Evolutionary conservation across 805 yeast species (phyloP).

Genomic region (Saturnispora ahearnii): DNA sequence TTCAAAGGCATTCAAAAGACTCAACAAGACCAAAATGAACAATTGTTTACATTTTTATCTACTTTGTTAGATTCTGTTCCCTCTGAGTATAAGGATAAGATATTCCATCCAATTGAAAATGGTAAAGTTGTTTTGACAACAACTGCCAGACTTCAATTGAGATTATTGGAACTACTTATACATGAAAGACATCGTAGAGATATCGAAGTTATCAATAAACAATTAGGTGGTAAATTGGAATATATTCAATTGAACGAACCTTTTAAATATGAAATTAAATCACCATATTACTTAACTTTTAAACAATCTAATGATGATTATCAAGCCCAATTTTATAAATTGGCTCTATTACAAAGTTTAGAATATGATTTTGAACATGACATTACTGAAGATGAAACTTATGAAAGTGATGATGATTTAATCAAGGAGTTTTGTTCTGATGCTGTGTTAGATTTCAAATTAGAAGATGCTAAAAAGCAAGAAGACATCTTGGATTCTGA

Average conservation of each 20-base stretch:
- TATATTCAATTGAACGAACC: conserved; percentile 24
- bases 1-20: conserved; percentile 25
- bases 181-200: conserved; percentile 31
- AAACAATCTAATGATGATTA: conserved; percentile 15
- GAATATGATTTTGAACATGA: conserved; percentile 30
- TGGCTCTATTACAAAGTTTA: conserved; percentile 28
- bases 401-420: conserved; percentile 23
- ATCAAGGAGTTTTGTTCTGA: conserved; percentile 24
- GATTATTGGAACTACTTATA: conserved; percentile 26
- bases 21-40: conserved; percentile 15
- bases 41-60: conserved; percentile 18
- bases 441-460: conserved; percentile 20
- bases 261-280: conserved; percentile 27
- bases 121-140: conserved; percentile 21
- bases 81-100: conserved; percentile 17
- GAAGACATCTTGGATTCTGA: conserved; percentile 19
- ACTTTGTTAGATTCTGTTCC: conserved; percentile 19
- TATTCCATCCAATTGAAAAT: conserved; percentile 18
- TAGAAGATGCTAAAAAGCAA: conserved; percentile 11
- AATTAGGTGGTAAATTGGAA: conserved; percentile 17
- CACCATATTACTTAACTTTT: conserved; percentile 23
- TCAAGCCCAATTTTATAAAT: conserved; percentile 22
- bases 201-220: conserved; percentile 21
- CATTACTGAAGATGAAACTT: conserved; percentile 20
- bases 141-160: conserved; percentile 27